A percentile compares a stretch with the other conserved stretches of the same genome.
These are phyloP conservation scores for Daphne laureola DNA, from an alignment of 441 rosid species.

Conservation along the genomic window DNA sequence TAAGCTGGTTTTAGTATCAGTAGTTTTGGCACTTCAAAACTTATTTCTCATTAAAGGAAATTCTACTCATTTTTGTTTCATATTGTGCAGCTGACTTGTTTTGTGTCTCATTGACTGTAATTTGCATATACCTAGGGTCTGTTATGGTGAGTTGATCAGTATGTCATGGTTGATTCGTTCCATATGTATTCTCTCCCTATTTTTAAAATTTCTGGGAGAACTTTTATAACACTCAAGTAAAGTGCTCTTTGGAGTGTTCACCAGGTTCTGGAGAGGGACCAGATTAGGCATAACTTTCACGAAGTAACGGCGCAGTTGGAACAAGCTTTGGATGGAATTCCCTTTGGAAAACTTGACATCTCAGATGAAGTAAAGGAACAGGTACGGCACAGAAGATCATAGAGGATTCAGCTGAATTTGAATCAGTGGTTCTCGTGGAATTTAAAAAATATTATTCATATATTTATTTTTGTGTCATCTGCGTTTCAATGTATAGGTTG, in stretches of 20 bases:
- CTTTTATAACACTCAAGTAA: neutral
- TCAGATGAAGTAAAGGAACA: conserved; percentile 95
- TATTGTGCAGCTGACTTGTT: conserved; percentile 1
- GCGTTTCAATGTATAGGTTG: conserved; percentile 40
- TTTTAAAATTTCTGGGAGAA: conserved; percentile 3
- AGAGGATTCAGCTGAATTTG: no score
- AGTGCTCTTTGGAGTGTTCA: conserved; percentile 12
- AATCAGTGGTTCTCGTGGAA: no score
- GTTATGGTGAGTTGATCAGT: no score
- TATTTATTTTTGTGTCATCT: conserved; percentile 10
- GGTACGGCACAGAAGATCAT: conserved; percentile 28
- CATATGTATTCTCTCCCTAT: neutral
- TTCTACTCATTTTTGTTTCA: neutral
- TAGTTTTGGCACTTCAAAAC: no score
- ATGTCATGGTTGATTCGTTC: conserved; percentile 3
- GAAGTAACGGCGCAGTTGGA: conserved; percentile 65
- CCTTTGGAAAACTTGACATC: conserved; percentile 65
- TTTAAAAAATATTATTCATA: neutral
- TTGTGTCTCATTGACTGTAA: conserved; percentile 15
- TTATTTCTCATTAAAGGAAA: no score
- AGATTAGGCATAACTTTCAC: conserved; percentile 50
- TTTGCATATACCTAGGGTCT: neutral
- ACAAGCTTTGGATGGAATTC: conserved; percentile 61
- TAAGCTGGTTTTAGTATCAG: no score
- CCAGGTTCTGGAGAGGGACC: conserved; percentile 82